These are phyloP conservation scores for Cicer judaicum DNA, from an alignment of 306 rosid species.

Conservation along the genomic window DNA sequence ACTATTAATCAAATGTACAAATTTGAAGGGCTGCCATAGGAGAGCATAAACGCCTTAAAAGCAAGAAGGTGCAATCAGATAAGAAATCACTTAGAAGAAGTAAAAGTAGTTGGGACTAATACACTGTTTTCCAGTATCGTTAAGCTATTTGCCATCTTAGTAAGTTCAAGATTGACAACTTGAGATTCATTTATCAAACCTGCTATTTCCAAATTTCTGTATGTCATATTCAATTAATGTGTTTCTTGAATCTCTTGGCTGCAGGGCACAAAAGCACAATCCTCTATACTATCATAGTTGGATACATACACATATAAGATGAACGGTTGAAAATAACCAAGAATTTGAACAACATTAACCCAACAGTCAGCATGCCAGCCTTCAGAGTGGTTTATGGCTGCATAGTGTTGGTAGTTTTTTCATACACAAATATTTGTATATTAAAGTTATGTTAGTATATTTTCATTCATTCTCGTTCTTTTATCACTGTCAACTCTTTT, in stretches of 20 bases:
- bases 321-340: slow-evolving; percentile 19
- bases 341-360: slow-evolving; percentile 19
- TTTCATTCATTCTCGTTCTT: no score
- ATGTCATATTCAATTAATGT: slow-evolving; percentile 6
- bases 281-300: slow-evolving; percentile 32
- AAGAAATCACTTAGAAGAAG: slow-evolving; percentile 85
- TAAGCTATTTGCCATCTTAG: slow-evolving; percentile 31
- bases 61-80: slow-evolving; percentile 84
- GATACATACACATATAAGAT: slow-evolving; percentile 18
- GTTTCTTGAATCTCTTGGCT: slow-evolving; percentile 16
- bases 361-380: slow-evolving; percentile 11
- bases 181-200: slow-evolving; percentile 32
- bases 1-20: slow-evolving; percentile 38
- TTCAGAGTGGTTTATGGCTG: slow-evolving; percentile 20
- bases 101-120: slow-evolving; percentile 80
- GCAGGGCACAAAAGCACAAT: slow-evolving; percentile 37
- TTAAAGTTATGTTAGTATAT: no score
- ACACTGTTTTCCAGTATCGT: slow-evolving; percentile 18
- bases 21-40: slow-evolving; percentile 83
- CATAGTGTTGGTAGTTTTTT: background rate
- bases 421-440: no score
- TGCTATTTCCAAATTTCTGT: background rate
- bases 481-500: no score
- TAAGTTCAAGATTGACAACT: slow-evolving; percentile 40
- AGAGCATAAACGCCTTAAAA: slow-evolving; percentile 89